Conservation (phyloP, 345 rosid species). For the Durio zibethinus region DNA sequence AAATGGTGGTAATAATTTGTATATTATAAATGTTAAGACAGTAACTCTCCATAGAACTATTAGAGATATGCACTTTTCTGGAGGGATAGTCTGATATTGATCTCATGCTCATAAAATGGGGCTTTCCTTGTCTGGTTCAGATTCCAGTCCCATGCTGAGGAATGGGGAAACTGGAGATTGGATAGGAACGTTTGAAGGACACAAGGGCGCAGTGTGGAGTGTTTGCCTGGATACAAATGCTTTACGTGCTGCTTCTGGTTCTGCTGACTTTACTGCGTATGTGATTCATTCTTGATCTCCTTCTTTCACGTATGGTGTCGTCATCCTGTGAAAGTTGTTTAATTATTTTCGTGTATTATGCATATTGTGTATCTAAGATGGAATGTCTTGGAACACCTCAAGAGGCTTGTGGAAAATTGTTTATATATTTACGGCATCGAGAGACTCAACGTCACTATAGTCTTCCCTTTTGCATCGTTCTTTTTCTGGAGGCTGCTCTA, state of each 20-base stretch:
- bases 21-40: background rate
- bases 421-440: background rate
- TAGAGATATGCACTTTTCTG: too few species aligned
- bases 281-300: constrained; percentile 12
- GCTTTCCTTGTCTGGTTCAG: constrained; percentile 29
- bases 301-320: background rate
- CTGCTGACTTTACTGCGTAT: constrained; percentile 95
- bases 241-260: constrained; percentile 85
- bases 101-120: background rate
- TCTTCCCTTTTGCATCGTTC: background rate
- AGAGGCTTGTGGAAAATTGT: background rate
- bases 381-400: background rate
- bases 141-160: constrained; percentile 95
- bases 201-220: constrained; percentile 98
- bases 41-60: background rate
- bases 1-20: background rate
- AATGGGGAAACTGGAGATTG: constrained; percentile 99
- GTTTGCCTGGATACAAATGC: constrained; percentile 85
- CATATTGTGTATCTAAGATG: too few species aligned
- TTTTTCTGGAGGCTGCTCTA: background rate
- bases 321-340: background rate
- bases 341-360: background rate
- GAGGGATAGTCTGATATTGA: background rate
- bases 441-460: background rate
- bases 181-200: constrained; percentile 99